phyloP scores from a whole-genome alignment of 495 filamentous ascomycete genomes.

The Penicillium psychrofluorescens region DNA sequence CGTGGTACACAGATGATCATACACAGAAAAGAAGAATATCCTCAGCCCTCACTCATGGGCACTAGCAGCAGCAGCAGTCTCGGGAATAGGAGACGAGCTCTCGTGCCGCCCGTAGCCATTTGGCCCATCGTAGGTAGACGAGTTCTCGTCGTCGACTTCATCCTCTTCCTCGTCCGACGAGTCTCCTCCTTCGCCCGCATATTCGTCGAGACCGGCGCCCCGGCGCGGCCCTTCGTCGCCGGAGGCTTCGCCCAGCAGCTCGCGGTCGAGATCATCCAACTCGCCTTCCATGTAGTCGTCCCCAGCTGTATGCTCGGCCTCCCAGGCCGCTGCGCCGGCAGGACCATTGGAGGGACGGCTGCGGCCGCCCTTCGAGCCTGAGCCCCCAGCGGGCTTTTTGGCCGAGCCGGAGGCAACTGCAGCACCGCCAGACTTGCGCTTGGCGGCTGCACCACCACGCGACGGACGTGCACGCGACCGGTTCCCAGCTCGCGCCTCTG shows the following conservation, averaged over 20 bases:
- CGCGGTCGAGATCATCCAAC: constrained; percentile 46
- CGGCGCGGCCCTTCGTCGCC: constrained; percentile 32
- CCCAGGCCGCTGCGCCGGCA: constrained; percentile 1
- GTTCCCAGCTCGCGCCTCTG: constrained; percentile 15
- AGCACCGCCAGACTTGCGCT: constrained; percentile 30
- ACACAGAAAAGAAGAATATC: constrained; percentile 6
- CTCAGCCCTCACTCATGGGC: constrained; percentile 7
- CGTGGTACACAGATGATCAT: constrained; percentile 3
- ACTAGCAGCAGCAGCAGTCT: constrained; percentile 5
- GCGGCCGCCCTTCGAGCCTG: constrained; percentile 25
- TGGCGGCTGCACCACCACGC: constrained; percentile 15
- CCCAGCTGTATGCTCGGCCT: constrained; percentile 10
- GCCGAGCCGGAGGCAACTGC: constrained; percentile 15
- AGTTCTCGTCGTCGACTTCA: constrained; percentile 37
- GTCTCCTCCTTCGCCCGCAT: constrained; percentile 21
- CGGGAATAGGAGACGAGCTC: constrained; percentile 24
- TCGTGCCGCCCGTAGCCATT: constrained; percentile 34
- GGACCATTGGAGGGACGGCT: constrained; percentile 11
- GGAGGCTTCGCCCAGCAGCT: constrained; percentile 42
- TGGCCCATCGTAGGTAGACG: constrained; percentile 32
- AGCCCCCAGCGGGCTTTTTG: constrained; percentile 16
- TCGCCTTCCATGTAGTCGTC: constrained; percentile 33
- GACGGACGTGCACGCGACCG: constrained; percentile 14
- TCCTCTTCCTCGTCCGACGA: constrained; percentile 23
- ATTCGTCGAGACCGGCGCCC: constrained; percentile 17